phyloP scores from a whole-genome alignment of 768 basidiomycete genomes.

The Rhodotorula paludigena region DNA sequence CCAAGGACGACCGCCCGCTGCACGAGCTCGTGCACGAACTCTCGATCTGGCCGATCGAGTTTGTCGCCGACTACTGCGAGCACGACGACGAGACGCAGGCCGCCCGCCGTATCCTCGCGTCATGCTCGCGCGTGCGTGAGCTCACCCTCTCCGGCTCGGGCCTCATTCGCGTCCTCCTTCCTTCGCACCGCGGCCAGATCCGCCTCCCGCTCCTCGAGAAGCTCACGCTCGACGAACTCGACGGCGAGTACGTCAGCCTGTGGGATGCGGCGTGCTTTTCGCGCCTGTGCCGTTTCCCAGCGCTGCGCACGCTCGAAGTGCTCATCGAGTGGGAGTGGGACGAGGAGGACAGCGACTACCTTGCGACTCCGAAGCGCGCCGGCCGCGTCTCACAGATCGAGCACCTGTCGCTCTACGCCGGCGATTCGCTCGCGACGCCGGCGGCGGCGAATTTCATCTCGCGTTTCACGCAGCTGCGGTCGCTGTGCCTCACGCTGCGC shows the following conservation, averaged over 20 bases:
- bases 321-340: not conserved
- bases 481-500: not conserved
- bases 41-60: too few relatives aligned
- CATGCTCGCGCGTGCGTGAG: fast-evolving
- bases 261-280: not conserved
- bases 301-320: not conserved
- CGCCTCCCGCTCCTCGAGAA: not conserved
- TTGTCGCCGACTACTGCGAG: too few relatives aligned
- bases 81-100: not conserved
- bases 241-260: not conserved
- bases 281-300: not conserved
- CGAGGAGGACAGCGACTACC: not conserved
- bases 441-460: not conserved
- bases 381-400: not conserved
- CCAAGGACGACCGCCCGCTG: too few relatives aligned
- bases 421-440: not conserved
- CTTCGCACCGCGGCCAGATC: not conserved
- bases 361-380: not conserved
- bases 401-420: not conserved
- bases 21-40: too few relatives aligned
- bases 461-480: not conserved
- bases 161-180: not conserved
- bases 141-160: not conserved
- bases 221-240: not conserved
- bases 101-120: not conserved